phyloP scores from a whole-genome alignment of 2,329 filamentous ascomycete genomes.

The Cladosporium sphaerospermum region DNA sequence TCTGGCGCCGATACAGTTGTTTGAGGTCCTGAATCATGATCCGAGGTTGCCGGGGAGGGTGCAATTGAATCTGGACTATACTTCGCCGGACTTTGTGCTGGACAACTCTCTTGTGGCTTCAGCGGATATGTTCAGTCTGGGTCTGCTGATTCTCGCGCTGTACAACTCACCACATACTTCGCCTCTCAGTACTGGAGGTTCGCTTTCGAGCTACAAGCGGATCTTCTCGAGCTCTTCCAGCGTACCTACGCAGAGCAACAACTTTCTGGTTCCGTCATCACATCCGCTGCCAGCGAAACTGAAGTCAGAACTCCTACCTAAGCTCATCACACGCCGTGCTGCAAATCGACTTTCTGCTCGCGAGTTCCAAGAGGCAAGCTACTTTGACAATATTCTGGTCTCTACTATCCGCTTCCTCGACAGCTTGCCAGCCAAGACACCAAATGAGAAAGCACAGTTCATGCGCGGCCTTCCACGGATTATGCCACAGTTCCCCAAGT shows the following conservation, averaged over 20 bases:
- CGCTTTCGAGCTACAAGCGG: constrained; percentile 76
- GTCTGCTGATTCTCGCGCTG: constrained; percentile 77
- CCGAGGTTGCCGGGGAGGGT: constrained; percentile 73
- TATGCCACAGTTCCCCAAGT: constrained; percentile 83
- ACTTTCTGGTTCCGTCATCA: constrained; percentile 64
- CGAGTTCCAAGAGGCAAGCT: constrained; percentile 91
- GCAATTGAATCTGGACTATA: constrained; percentile 87
- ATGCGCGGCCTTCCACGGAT: constrained; percentile 83
- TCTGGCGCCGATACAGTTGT: constrained; percentile 71
- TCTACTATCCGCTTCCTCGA: constrained; percentile 95
- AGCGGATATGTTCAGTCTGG: constrained; percentile 90
- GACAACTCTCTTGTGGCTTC: constrained; percentile 80
- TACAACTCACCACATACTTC: constrained; percentile 94
- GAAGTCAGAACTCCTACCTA: constrained; percentile 66
- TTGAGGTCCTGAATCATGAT: constrained; percentile 79
- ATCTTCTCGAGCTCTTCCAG: constrained; percentile 72
- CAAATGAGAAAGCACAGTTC: constrained; percentile 85
- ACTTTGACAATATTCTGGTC: constrained; percentile 94
- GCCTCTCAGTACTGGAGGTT: constrained; percentile 75
- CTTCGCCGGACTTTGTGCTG: constrained; percentile 88
- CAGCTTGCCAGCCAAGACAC: constrained; percentile 81
- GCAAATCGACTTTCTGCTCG: constrained; percentile 80
- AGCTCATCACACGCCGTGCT: constrained; percentile 79
- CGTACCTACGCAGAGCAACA: constrained; percentile 73
- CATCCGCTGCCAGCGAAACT: constrained; percentile 75